Evolutionary conservation across 2,329 filamentous ascomycete genomes (phyloP).

Genomic region (Diaporthe sp.): DNA sequence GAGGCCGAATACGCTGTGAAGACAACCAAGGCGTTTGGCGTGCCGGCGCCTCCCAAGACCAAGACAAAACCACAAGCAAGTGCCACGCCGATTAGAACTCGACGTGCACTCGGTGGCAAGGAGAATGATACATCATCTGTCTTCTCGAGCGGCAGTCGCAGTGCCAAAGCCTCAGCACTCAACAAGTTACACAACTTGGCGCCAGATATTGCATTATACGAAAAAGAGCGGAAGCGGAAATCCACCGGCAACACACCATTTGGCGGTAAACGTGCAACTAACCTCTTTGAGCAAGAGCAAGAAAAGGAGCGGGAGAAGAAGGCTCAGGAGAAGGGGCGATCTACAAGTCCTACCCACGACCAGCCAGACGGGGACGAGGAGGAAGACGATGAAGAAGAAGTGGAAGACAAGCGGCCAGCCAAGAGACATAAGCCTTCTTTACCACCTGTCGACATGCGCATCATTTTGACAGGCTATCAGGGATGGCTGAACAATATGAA

Average conservation of each 20-base stretch:
- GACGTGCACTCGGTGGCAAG: conserved; percentile 72
- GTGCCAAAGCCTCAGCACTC: conserved; percentile 89
- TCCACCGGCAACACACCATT: conserved; percentile 64
- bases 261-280: conserved; percentile 73
- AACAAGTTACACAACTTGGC: conserved; percentile 81
- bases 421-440: conserved; percentile 74
- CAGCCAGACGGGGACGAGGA: conserved; percentile 49
- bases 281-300: conserved; percentile 66
- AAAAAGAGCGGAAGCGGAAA: conserved; percentile 90
- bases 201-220: conserved; percentile 88
- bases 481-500: conserved; percentile 81
- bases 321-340: conserved; percentile 47
- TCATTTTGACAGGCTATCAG: conserved; percentile 87
- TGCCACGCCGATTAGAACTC: conserved; percentile 57
- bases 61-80: conserved; percentile 40
- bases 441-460: conserved; percentile 76
- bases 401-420: conserved; percentile 62
- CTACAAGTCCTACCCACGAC: conserved; percentile 53
- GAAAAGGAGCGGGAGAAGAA: conserved; percentile 46
- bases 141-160: conserved; percentile 78
- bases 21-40: conserved; percentile 49
- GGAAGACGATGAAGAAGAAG: conserved; percentile 59
- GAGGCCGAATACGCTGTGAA: conserved; percentile 51
- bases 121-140: conserved; percentile 86
- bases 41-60: conserved; percentile 45